Evolutionary conservation across 352 stramenopile species (phyloP).

Genomic region (Globisporangium cederbergense): DNA sequence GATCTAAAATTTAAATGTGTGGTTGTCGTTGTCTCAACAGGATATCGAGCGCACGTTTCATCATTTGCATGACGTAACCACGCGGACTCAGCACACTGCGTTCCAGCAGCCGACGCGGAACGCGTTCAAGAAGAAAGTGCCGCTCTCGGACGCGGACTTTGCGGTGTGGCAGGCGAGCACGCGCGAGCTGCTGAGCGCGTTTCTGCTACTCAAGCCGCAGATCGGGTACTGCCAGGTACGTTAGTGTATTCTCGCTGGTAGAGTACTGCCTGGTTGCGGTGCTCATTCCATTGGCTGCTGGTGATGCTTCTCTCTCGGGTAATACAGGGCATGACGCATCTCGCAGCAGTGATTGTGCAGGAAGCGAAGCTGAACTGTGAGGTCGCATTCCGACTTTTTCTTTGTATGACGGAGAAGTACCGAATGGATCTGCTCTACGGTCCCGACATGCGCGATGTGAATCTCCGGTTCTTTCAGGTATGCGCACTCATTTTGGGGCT

Average conservation of each 20-base stretch:
- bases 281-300: neutral
- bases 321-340: conserved; percentile 41
- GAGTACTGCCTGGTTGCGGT: neutral
- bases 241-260: neutral
- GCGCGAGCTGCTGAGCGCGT: conserved; percentile 37
- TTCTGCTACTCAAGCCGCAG: conserved; percentile 46
- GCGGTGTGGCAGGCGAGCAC: conserved; percentile 34
- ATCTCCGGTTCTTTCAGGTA: conserved; percentile 45
- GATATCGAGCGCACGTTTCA: conserved; percentile 49
- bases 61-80: conserved; percentile 22
- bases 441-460: conserved; percentile 49
- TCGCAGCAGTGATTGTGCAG: conserved; percentile 36
- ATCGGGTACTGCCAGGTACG: conserved; percentile 49
- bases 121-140: conserved; percentile 21
- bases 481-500: neutral
- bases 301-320: neutral
- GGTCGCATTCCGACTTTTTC: conserved; percentile 40
- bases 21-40: conserved; percentile 16
- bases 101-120: conserved; percentile 12
- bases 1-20: neutral
- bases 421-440: conserved; percentile 44
- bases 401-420: conserved; percentile 52
- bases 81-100: neutral
- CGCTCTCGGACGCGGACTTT: conserved; percentile 31
- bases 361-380: conserved; percentile 50